These are phyloP conservation scores for Cicer pinnatifidum DNA, from an alignment of 306 rosid genomes.

Conservation along the genomic window DNA sequence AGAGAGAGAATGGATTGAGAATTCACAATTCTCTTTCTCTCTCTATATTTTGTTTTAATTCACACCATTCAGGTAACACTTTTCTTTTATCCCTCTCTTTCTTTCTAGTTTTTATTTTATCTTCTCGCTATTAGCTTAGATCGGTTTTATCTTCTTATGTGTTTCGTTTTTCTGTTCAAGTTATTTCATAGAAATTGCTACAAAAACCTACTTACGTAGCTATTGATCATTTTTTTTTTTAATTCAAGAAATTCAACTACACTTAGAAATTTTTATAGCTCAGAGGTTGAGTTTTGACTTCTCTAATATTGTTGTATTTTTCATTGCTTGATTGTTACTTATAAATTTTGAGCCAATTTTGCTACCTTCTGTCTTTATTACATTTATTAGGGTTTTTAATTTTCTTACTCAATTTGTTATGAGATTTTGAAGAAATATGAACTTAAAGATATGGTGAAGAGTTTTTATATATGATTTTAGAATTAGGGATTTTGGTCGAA, in stretches of 20 bases:
- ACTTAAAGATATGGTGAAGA: conserved; percentile 16
- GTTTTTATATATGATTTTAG: background rate
- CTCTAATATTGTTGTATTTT: background rate
- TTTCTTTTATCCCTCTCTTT: background rate
- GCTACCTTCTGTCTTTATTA: background rate
- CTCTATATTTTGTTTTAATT: background rate
- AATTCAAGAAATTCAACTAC: background rate
- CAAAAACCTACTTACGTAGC: background rate
- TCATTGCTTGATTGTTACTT: background rate
- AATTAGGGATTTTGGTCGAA: background rate
- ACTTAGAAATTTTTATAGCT: background rate
- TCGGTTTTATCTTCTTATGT: conserved; percentile 30
- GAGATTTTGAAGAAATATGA: too few relatives aligned
- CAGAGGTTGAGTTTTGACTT: background rate
- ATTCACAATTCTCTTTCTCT: conserved; percentile 15
- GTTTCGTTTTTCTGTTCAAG: background rate
- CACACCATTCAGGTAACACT: conserved; percentile 37
- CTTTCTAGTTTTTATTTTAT: background rate
- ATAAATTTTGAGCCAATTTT: background rate
- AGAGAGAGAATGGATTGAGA: conserved; percentile 44
- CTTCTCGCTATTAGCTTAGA: conserved; percentile 35
- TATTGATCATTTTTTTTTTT: too few relatives aligned
- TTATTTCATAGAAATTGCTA: background rate
- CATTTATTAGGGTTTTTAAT: background rate
- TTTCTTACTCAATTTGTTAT: too few relatives aligned